A percentile compares a stretch with the other conserved stretches of the same genome.
Evolutionary conservation across 1,284 basidiomycete genomes (phyloP).

Genomic region (Caloboletus inedulis): DNA sequence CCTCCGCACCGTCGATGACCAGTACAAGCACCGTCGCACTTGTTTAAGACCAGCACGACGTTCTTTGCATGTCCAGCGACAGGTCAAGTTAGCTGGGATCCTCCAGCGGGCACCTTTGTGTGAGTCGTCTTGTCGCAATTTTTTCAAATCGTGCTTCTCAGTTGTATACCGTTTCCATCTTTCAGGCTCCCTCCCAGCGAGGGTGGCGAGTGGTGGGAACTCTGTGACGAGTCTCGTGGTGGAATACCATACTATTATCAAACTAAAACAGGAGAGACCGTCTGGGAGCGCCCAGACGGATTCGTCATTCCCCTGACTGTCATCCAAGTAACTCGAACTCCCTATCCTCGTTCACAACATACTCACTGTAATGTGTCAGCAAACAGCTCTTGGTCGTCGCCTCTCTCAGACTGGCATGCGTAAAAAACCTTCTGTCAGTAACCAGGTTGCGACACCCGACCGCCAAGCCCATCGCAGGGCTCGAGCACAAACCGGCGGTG

Average conservation of each 20-base stretch:
- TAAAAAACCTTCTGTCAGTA: conserved; percentile 8
- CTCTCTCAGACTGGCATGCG: conserved; percentile 45
- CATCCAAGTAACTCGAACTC: conserved; percentile 58
- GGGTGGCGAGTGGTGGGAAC: conserved; percentile 95
- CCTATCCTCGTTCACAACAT: background rate
- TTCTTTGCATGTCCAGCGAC: conserved; percentile 94
- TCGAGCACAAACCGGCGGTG: conserved; percentile 35
- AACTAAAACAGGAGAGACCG: conserved; percentile 82
- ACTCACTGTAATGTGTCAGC: conserved; percentile 41
- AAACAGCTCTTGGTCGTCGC: conserved; percentile 70
- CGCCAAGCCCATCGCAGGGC: conserved; percentile 37
- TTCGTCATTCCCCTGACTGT: conserved; percentile 90
- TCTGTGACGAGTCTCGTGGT: conserved; percentile 74
- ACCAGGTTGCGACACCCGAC: conserved; percentile 14
- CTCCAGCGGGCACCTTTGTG: conserved; percentile 88
- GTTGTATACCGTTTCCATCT: conserved; percentile 10
- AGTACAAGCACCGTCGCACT: conserved; percentile 5
- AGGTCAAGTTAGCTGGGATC: conserved; percentile 90
- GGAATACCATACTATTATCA: conserved; percentile 91
- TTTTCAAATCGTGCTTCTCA: conserved; percentile 14
- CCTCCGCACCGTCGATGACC: conserved; percentile 11
- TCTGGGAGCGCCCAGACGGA: conserved; percentile 82
- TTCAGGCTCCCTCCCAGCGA: conserved; percentile 75
- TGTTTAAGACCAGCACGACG: conserved; percentile 63
- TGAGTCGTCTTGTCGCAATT: conserved; percentile 37